Evolutionary conservation across 192 early-diverging fungal species (phyloP).

Genomic region (Kickxella alabastrina): DNA sequence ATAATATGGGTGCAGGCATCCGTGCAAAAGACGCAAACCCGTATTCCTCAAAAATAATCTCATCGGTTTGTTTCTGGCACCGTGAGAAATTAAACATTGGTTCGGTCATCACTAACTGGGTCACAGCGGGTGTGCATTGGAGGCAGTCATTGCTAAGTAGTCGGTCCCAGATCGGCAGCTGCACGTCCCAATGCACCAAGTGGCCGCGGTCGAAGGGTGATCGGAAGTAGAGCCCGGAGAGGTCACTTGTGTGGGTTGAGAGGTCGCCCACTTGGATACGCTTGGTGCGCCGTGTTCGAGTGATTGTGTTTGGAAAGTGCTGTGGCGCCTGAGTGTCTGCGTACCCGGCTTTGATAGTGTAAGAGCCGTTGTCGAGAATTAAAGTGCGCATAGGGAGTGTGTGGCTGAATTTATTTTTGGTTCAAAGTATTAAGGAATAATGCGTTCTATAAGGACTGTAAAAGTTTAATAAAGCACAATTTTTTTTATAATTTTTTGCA

Average conservation of each 20-base stretch:
- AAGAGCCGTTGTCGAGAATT: slow-evolving; percentile 71
- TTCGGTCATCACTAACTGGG: slow-evolving; percentile 66
- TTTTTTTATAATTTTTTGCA: no score
- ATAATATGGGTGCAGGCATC: slow-evolving; percentile 19
- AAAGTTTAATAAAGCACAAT: no score
- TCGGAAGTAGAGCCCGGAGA: slow-evolving; percentile 68
- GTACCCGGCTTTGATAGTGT: slow-evolving; percentile 61
- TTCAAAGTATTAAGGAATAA: no score
- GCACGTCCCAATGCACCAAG: slow-evolving; percentile 72
- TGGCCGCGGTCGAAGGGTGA: slow-evolving; percentile 81
- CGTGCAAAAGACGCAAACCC: slow-evolving; percentile 55
- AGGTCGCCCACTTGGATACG: slow-evolving; percentile 70
- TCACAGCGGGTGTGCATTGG: slow-evolving; percentile 61
- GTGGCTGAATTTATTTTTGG: no score
- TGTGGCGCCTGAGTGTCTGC: slow-evolving; percentile 7
- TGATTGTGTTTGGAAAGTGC: slow-evolving; percentile 26
- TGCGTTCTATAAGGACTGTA: no score
- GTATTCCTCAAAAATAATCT: slow-evolving; percentile 85
- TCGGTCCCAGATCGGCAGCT: slow-evolving; percentile 78
- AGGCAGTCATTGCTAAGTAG: slow-evolving; percentile 60
- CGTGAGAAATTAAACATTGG: slow-evolving; percentile 75
- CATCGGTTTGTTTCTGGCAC: slow-evolving; percentile 68
- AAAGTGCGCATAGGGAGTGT: slow-evolving; percentile 44
- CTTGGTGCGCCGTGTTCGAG: slow-evolving; percentile 55
- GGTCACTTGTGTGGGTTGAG: slow-evolving; percentile 58